Evolutionary conservation across 2,329 filamentous ascomycete genomes (phyloP), one percentile per base, ranked within the genome.

Genomic region (Chrysoporthe puriensis): DNA sequence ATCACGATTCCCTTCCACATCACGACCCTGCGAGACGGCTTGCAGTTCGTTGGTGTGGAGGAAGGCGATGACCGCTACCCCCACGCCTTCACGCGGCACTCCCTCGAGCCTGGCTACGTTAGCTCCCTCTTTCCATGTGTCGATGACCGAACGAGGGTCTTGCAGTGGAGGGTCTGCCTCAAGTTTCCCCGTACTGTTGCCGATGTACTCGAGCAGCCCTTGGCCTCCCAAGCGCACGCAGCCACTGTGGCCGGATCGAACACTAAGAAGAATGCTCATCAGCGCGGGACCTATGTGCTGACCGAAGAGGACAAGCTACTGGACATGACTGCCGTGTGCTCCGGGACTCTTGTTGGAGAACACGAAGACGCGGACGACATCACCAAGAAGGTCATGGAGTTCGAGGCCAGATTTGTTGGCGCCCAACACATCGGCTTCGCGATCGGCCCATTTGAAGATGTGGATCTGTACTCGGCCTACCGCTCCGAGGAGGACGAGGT

Each of bases 401-500:
- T 98, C 76, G 88, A 89, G 66, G 90, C 92, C 62, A 86, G 87
- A 69, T 89, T 90, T 70, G 88, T 91, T 62, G 88, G 94, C 1
- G 91, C 95, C 1, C 91, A 94, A 70, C 95, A 98, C 76, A 90
- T 99, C 71, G 95, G 94, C 4, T 97, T 99, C 77, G 92, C 94
- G 2, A 88, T 98, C 66, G 96, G 96, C 0, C 96, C 96, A 0
- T 99, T 99, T 76, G 94, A 98, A 78, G 91, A 95, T 72, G 90
- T 98, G 64, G 93, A 97, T 75, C 83, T 99, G 5, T 88, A 84
- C 70, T 91, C 93, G 2, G 92, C 95, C 73, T 97, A 93, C 74
- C 90, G 96, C 62, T 93, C 94, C 58, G 93, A 93, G 70, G 93
- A 96, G 72, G 93, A 97, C 72, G 94, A 97, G 75, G 93, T 96